Percentiles rank a stretch among this genome's conserved stretches.
Evolutionary conservation across 2,329 filamentous ascomycete species (phyloP).

Genomic region (Diatrype stigma): DNA sequence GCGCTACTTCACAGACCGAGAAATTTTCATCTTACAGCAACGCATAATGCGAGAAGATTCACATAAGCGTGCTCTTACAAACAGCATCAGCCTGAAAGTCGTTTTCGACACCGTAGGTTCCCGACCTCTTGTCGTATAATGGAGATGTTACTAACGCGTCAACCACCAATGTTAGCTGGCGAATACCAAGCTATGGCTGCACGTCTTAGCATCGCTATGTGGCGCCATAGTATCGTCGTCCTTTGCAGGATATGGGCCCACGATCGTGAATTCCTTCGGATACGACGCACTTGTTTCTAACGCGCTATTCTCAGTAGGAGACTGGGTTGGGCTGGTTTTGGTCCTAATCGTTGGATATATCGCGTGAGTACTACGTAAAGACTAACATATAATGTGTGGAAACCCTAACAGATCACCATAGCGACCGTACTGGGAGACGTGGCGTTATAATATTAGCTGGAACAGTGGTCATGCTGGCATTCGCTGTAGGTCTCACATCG

Average conservation of each 20-base stretch:
- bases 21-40: not conserved
- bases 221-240: not conserved
- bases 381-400: not conserved
- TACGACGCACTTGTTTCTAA: slow-evolving; percentile 1
- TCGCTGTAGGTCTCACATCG: not conserved
- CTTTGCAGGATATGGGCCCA: not conserved
- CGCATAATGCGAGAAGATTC: not conserved
- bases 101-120: not conserved
- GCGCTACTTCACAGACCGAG: not conserved
- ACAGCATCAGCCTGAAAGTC: not conserved
- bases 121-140: not conserved
- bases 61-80: not conserved
- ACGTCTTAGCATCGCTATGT: not conserved
- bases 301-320: slow-evolving; percentile 1
- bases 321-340: not conserved
- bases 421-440: not conserved
- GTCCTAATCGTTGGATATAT: not conserved
- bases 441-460: not conserved
- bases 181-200: slow-evolving; percentile 1
- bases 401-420: too few species aligned
- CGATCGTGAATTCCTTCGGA: slow-evolving; percentile 1
- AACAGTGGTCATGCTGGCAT: not conserved
- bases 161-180: not conserved
- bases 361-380: not conserved
- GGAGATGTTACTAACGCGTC: not conserved